These are phyloP conservation scores for Podospora appendiculata DNA, from an alignment of 495 filamentous ascomycete genomes.

Conservation along the genomic window DNA sequence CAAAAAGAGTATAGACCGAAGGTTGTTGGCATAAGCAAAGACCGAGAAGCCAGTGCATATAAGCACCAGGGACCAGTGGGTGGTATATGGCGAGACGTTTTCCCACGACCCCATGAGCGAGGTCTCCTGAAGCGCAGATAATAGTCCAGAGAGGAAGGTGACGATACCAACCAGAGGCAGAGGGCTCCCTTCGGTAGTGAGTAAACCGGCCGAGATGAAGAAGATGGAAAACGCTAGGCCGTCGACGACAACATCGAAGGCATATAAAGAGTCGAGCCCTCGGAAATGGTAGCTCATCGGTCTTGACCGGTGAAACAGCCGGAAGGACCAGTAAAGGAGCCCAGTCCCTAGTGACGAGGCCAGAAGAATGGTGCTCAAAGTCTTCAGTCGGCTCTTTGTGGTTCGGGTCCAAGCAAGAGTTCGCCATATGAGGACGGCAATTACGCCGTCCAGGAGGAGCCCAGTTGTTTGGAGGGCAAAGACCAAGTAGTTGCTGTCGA, in stretches of 20 bases:
- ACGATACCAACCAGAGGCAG: conserved; percentile 29
- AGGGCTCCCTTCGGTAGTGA: conserved; percentile 30
- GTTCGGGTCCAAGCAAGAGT: conserved; percentile 40
- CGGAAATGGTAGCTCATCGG: conserved; percentile 16
- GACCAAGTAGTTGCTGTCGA: conserved; percentile 19
- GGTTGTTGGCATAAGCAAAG: conserved; percentile 32
- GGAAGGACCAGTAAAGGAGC: conserved; percentile 7
- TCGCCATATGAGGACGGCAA: conserved; percentile 34
- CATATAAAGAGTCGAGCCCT: conserved; percentile 24
- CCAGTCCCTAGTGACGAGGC: conserved; percentile 13
- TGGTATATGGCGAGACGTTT: conserved; percentile 20
- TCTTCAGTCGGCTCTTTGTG: conserved; percentile 31
- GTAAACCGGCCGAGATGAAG: conserved; percentile 29
- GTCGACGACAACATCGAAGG: conserved; percentile 33
- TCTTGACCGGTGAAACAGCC: neutral
- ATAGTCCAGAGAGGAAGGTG: conserved; percentile 27
- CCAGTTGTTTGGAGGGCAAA: conserved; percentile 29
- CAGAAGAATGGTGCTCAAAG: conserved; percentile 28
- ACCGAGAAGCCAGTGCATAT: conserved; percentile 30
- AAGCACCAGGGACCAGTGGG: conserved; percentile 19
- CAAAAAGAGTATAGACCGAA: conserved; percentile 31
- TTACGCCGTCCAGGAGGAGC: conserved; percentile 31
- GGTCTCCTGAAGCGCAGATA: conserved; percentile 17
- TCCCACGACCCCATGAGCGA: conserved; percentile 30
- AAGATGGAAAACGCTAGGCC: conserved; percentile 30